Evolutionary conservation across 768 basidiomycete species (phyloP), one percentile per base, ranked within the genome.

Genomic region (Phlebiopsis flavidoalba): DNA sequence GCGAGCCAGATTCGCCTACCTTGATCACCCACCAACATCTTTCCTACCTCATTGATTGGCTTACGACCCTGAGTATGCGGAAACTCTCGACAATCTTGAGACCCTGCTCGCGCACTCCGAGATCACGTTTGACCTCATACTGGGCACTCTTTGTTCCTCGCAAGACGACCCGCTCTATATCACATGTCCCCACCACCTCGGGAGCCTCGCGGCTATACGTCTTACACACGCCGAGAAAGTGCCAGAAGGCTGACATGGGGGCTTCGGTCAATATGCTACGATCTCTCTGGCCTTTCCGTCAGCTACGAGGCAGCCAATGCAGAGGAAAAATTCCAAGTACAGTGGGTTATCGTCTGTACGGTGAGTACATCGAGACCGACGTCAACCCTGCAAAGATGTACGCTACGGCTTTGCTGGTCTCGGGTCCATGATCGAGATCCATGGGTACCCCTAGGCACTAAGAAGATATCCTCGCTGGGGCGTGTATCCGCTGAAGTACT

Each of bases 61-160:
- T 87, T 53, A 72, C 76, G 7, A 71, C 72, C 5, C n/a, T n/a
- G 84, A 85, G 65, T 84, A 83, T 70, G 73, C 74, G 58, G 66
- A 71, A 31, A 84, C 82, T 2, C 73, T 86, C 51, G 71, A 74
- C 19, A 78, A 74, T 8, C 75, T 87, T 61, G 69, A 76, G 0
- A 77, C 79, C 19, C 77, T 86, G 35, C 79, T 77, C 19, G 64
- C 77, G 5, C 83, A 86, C 61, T 75, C 73, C 8, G 85, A 88
- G 66, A 86, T 87, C 66, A 83, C 81, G 4, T 86, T 79, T 65
- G 78, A 81, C 12, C 74, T 84, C 26, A 26, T 49, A 17, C 74
- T 87, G 54, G 83, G 83, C 70, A 76, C 82, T 7, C 76, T 89
- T 61, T 76, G 84, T 50, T 77, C 84, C 17, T 84, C 85, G 0